phyloP scores from a whole-genome alignment of 495 filamentous ascomycete genomes.

The Talaromyces ruber region DNA sequence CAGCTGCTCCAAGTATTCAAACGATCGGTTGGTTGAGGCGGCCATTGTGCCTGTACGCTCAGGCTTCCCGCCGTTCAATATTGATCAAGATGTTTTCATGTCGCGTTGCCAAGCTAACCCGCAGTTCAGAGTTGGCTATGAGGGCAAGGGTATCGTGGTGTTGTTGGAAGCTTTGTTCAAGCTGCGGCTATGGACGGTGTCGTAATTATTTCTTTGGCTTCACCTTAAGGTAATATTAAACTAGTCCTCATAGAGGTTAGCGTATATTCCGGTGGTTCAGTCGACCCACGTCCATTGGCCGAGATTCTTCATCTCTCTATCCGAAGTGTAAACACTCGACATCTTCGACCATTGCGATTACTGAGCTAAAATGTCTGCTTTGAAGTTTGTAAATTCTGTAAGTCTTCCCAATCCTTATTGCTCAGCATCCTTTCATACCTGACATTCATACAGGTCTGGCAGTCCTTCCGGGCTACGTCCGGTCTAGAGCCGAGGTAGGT shows the following conservation, averaged over 20 bases:
- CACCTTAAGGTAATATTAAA: background rate
- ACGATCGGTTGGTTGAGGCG: conserved; percentile 53
- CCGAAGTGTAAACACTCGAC: background rate
- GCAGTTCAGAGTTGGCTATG: background rate
- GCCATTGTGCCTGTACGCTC: conserved; percentile 45
- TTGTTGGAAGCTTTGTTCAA: background rate
- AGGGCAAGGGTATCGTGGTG: background rate
- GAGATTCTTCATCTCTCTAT: background rate
- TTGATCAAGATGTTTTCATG: conserved; percentile 4
- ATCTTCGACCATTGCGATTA: background rate
- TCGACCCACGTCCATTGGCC: background rate
- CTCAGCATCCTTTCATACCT: background rate
- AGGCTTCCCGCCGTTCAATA: conserved; percentile 4
- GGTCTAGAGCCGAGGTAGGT: conserved; percentile 78
- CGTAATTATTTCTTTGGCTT: background rate
- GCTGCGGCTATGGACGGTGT: background rate
- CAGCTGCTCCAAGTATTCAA: conserved; percentile 85
- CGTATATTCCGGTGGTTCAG: background rate
- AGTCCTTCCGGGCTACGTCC: conserved; percentile 75
- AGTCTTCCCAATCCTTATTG: background rate
- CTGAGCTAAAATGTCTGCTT: conserved; percentile 37
- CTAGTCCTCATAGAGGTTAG: background rate
- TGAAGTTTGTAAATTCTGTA: conserved; percentile 57
- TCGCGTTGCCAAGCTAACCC: background rate
- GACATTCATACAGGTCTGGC: conserved; percentile 50